Evolutionary conservation across 257 asterid species (phyloP).

Genomic region (Henckelia pumila): DNA sequence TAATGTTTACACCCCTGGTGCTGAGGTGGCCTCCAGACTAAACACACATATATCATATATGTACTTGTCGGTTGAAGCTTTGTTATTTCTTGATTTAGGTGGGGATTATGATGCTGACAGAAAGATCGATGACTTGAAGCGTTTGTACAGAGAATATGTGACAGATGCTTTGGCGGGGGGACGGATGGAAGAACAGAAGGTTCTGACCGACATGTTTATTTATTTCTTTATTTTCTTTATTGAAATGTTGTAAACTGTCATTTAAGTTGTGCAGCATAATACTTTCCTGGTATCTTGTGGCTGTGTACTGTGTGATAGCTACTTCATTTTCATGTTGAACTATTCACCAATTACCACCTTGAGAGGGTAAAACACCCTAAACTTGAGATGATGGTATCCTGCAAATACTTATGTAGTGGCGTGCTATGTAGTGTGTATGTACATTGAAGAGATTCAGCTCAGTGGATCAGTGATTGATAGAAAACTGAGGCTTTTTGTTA

Average conservation of each 20-base stretch:
- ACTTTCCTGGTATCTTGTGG: slow-evolving; percentile 11
- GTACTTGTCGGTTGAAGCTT: slow-evolving; percentile 25
- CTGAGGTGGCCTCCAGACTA: no score
- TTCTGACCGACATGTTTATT: slow-evolving; percentile 22
- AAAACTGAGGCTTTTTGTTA: background rate
- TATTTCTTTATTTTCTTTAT: background rate
- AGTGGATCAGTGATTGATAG: slow-evolving; percentile 10
- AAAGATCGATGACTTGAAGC: slow-evolving; percentile 77
- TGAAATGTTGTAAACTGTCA: slow-evolving; percentile 1
- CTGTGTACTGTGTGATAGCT: background rate
- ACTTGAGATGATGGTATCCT: background rate
- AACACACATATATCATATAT: no score
- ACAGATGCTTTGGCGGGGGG: slow-evolving; percentile 76
- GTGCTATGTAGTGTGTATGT: background rate
- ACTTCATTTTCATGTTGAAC: no score
- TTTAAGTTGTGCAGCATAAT: background rate
- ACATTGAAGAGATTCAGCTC: background rate
- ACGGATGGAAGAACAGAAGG: slow-evolving; percentile 87
- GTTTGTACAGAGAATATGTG: slow-evolving; percentile 68
- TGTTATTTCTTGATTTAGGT: slow-evolving; percentile 44
- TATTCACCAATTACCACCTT: no score
- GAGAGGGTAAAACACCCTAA: no score
- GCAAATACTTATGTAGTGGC: background rate
- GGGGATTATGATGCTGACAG: slow-evolving; percentile 82
- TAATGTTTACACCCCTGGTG: no score